These are phyloP conservation scores for Entonaema liquescens DNA, from an alignment of 495 filamentous ascomycete species.

Conservation along the genomic window DNA sequence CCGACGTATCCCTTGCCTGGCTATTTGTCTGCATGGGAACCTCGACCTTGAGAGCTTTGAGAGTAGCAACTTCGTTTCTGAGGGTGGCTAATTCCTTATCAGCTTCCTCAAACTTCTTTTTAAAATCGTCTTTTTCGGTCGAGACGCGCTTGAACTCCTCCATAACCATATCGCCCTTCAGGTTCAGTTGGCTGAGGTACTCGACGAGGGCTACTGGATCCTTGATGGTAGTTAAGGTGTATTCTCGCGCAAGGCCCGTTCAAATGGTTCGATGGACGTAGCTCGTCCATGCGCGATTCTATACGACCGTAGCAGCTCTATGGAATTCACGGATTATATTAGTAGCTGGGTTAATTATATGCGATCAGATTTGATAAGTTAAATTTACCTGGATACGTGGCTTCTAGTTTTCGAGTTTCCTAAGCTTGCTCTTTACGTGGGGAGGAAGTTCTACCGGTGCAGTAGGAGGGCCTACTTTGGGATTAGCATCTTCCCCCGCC, in stretches of 20 bases:
- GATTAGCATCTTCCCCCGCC: constrained; percentile 17
- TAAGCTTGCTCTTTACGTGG: constrained; percentile 74
- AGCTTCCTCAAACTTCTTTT: constrained; percentile 75
- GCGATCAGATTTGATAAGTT: constrained; percentile 22
- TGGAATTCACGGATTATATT: background rate
- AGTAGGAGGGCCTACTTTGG: constrained; percentile 30
- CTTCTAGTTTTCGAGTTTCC: constrained; percentile 85
- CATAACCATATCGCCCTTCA: constrained; percentile 88
- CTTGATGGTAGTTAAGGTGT: constrained; percentile 85
- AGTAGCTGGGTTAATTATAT: background rate
- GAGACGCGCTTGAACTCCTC: constrained; percentile 91
- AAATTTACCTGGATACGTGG: constrained; percentile 76
- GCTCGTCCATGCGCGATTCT: constrained; percentile 87
- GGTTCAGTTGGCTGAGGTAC: constrained; percentile 88
- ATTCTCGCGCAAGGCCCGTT: constrained; percentile 86
- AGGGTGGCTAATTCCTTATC: constrained; percentile 69
- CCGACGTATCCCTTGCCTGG: constrained; percentile 1
- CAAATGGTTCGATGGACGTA: constrained; percentile 87
- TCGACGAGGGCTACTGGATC: constrained; percentile 88
- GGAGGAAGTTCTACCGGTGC: constrained; percentile 70
- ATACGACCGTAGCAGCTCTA: constrained; percentile 91
- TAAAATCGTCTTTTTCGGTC: constrained; percentile 79
- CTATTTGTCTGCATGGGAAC: constrained; percentile 14
- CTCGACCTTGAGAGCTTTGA: constrained; percentile 37
- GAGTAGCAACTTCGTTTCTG: constrained; percentile 51